Conservation (phyloP, 106 monocot species). For the Vanilla planifolia region DNA sequence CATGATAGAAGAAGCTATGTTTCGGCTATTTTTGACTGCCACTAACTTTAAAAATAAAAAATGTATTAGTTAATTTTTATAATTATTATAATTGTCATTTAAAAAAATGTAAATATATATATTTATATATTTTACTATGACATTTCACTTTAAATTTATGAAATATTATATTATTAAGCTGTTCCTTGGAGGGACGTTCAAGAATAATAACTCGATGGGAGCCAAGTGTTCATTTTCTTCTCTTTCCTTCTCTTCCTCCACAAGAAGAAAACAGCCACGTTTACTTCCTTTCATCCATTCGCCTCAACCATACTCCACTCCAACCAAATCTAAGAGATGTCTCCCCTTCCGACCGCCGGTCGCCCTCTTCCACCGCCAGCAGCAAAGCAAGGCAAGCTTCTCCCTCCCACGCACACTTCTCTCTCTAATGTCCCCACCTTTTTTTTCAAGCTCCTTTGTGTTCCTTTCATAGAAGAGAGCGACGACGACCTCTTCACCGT, state of each 20-base stretch:
- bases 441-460: background rate
- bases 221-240: background rate
- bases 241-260: background rate
- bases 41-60: too few species aligned
- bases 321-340: background rate
- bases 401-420: background rate
- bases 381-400: background rate
- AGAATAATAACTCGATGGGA: background rate
- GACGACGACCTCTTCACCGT: slow-evolving; percentile 6
- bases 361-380: background rate
- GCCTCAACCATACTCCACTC: background rate
- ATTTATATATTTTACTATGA: too few species aligned
- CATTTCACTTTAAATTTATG: too few species aligned
- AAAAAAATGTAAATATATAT: too few species aligned
- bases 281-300: slow-evolving; percentile 3
- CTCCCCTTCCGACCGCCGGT: background rate
- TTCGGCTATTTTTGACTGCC: too few species aligned
- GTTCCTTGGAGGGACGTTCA: too few species aligned
- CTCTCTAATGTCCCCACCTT: background rate
- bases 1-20: too few species aligned
- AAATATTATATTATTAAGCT: too few species aligned
- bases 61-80: too few species aligned
- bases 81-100: too few species aligned
- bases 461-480: background rate
- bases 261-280: slow-evolving; percentile 2